A percentile compares a stretch with the other conserved stretches of the same genome.
Conservation (phyloP, 179 eudicot genomes). For the Spergularia azorica region DNA sequence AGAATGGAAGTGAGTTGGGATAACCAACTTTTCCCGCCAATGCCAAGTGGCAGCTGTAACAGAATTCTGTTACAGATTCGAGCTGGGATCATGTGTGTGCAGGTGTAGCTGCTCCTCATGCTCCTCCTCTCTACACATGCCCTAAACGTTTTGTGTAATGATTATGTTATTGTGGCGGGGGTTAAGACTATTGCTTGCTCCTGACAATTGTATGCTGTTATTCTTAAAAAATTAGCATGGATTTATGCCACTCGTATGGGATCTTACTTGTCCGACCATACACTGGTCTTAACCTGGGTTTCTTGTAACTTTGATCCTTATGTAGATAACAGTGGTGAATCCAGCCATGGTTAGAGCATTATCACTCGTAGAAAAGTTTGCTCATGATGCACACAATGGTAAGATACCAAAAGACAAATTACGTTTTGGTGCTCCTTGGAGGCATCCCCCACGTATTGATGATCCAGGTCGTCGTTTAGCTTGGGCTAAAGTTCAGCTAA, state of each 20-base stretch:
- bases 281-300: neutral
- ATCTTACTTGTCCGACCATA: too few species aligned
- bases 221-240: neutral
- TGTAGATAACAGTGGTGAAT: conserved; percentile 83
- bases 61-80: too few species aligned
- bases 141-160: neutral
- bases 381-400: conserved; percentile 66
- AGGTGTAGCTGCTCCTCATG: too few species aligned
- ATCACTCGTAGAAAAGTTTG: conserved; percentile 71
- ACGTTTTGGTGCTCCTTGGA: conserved; percentile 97
- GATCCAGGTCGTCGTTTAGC: conserved; percentile 36
- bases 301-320: conserved; percentile 5
- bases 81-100: too few species aligned
- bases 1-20: too few species aligned
- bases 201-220: neutral
- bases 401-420: conserved; percentile 68
- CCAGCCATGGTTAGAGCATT: conserved; percentile 94
- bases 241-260: too few species aligned
- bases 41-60: too few species aligned
- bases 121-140: too few species aligned
- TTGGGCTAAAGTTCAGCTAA: conserved; percentile 89
- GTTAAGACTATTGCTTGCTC: neutral
- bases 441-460: conserved; percentile 77
- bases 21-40: too few species aligned
- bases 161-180: neutral